Conservation (phyloP, 2,329 filamentous ascomycete genomes). For the Falciphora oryzae region DNA sequence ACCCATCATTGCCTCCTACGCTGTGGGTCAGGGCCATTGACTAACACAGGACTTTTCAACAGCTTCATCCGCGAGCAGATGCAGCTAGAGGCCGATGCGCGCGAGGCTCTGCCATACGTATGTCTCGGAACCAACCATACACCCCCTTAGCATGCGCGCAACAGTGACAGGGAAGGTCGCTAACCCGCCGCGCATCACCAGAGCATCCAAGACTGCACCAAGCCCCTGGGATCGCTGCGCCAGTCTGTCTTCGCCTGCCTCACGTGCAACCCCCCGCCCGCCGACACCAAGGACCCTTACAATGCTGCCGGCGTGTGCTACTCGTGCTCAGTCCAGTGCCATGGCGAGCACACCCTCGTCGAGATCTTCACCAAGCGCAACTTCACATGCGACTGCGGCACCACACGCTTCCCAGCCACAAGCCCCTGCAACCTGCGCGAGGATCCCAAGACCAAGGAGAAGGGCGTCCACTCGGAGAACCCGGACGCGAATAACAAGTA, state of each 20-base stretch:
- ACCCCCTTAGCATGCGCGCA: neutral
- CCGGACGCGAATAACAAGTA: constrained; percentile 74
- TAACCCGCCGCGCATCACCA: constrained; percentile 27
- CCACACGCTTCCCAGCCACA: constrained; percentile 64
- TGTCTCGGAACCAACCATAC: constrained; percentile 21
- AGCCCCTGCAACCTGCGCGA: constrained; percentile 72
- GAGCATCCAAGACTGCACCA: constrained; percentile 92
- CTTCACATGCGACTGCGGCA: constrained; percentile 95
- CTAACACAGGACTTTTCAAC: neutral
- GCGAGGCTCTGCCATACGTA: constrained; percentile 90
- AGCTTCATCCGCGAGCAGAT: constrained; percentile 88
- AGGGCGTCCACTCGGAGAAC: constrained; percentile 73
- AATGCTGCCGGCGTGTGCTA: constrained; percentile 85
- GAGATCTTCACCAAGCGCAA: constrained; percentile 95
- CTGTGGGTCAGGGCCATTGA: constrained; percentile 8
- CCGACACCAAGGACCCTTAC: constrained; percentile 55
- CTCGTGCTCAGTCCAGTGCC: constrained; percentile 92
- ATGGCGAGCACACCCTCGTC: constrained; percentile 89
- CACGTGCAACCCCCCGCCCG: constrained; percentile 81
- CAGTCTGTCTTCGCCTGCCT: constrained; percentile 90
- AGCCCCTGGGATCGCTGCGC: constrained; percentile 78
- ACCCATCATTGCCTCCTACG: too few relatives aligned
- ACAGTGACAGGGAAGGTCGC: too few relatives aligned
- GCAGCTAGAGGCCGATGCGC: constrained; percentile 87
- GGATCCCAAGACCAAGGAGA: constrained; percentile 66